Evolutionary conservation across 768 basidiomycete genomes (phyloP), one percentile per base, ranked within the genome.

Genomic region (Mycena capillaripes): DNA sequence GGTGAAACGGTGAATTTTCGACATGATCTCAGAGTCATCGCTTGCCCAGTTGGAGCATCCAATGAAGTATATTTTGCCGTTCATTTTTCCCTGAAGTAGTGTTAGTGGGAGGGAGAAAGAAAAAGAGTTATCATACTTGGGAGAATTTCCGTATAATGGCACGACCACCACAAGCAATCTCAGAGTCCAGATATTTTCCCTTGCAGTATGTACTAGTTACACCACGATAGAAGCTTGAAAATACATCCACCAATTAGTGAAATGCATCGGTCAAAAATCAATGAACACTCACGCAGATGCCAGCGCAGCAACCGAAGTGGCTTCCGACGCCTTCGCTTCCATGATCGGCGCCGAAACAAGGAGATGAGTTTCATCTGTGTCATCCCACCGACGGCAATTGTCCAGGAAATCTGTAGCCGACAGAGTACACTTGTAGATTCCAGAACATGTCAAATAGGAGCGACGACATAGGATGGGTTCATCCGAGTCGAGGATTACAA

Each of bases 251-350:
- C n/a, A n/a, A n/a, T n/a, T n/a, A n/a, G n/a, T n/a, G n/a, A n/a
- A n/a, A n/a, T n/a, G n/a, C n/a, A n/a, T n/a, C n/a, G n/a, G n/a
- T n/a, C n/a, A n/a, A n/a, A n/a, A n/a, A n/a, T n/a, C n/a, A n/a
- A n/a, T n/a, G n/a, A n/a, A n/a, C n/a, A n/a, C n/a, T n/a, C n/a
- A 61, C 59, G 59, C 40, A 46, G 59, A 46, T 16, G 59, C 59
- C 14, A 21, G 17, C 1, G 59, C 59, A 19, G 42, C 59, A 14
- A 61, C 59, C 30, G 27, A 19, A 2, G n/a, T 17, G 4, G 40
- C 9, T 30, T 61, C 59, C 6, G 40, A n/a, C 16, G 23, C 30
- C 21, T 61, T 61, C 4, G 40, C 59, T 27, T 25, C 44, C 17
- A 4, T 27, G 19, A 30, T 46, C 2, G 40, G 59, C 12, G 23